A percentile compares a stretch with the other conserved stretches of the same genome.
These are phyloP conservation scores for Quercus rubra DNA, from an alignment of 306 rosid species.

Conservation along the genomic window DNA sequence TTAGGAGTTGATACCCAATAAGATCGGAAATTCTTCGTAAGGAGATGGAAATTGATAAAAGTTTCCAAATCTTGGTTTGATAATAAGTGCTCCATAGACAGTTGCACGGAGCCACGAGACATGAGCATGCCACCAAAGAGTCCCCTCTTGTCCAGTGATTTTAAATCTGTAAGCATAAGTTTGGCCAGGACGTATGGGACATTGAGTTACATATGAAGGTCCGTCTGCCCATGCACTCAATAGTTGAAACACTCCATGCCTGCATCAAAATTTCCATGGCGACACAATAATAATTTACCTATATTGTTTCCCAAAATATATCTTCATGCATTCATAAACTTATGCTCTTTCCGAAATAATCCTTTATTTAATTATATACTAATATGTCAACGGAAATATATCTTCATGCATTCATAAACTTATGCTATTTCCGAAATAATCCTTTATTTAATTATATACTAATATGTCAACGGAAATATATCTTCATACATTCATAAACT, in stretches of 20 bases:
- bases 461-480: no score
- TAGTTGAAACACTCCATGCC: slow-evolving; percentile 71
- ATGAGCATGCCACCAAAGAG: slow-evolving; percentile 86
- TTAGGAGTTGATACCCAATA: slow-evolving; percentile 35
- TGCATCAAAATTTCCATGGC: background rate
- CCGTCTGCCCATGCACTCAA: slow-evolving; percentile 72
- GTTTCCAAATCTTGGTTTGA: slow-evolving; percentile 32
- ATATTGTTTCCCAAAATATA: no score
- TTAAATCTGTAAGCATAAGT: slow-evolving; percentile 49
- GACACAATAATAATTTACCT: background rate
- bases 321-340: no score
- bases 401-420: no score
- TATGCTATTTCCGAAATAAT: no score
- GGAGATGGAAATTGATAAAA: slow-evolving; percentile 39
- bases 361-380: no score
- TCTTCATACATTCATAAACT: no score
- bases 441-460: no score
- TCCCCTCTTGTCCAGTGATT: slow-evolving; percentile 63
- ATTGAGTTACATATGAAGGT: slow-evolving; percentile 61
- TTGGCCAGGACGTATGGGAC: slow-evolving; percentile 46
- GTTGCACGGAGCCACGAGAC: slow-evolving; percentile 54
- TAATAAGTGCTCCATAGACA: slow-evolving; percentile 60
- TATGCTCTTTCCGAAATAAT: no score
- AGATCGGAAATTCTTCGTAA: slow-evolving; percentile 45
- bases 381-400: no score